Percentiles rank a stretch among this genome's conserved stretches.
phyloP scores from a whole-genome alignment of 306 rosid species.

The Fragaria vesca region DNA sequence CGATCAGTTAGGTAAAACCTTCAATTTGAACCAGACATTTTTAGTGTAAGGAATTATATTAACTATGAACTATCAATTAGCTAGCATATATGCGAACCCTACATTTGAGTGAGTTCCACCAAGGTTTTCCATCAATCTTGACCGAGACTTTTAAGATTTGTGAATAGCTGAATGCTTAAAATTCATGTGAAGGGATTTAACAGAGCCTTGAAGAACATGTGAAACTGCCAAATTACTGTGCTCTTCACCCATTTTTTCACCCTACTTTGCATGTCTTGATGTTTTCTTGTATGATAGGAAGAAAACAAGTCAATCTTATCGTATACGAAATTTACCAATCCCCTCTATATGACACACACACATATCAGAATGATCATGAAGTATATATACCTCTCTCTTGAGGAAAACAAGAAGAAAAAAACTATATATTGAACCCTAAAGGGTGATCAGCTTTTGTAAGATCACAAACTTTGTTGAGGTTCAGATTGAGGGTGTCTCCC shows the following conservation, averaged over 20 bases:
- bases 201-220: neutral
- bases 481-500: neutral
- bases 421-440: neutral
- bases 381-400: neutral
- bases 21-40: neutral
- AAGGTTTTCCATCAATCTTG: neutral
- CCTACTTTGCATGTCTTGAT: neutral
- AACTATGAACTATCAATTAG: neutral
- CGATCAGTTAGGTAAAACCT: neutral
- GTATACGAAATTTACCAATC: neutral
- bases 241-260: neutral
- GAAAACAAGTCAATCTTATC: neutral
- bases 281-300: constrained; percentile 11
- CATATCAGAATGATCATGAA: neutral
- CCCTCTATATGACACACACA: too few species aligned
- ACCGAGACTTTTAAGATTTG: neutral
- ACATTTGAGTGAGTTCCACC: neutral
- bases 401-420: neutral
- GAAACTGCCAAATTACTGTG: neutral
- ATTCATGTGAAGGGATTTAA: neutral
- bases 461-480: constrained; percentile 13
- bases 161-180: neutral
- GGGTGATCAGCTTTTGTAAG: constrained; percentile 31
- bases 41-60: neutral
- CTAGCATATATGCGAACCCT: neutral